These are phyloP conservation scores for Basipetospora chlamydospora DNA, from an alignment of 2,329 filamentous ascomycete species.

Conservation along the genomic window DNA sequence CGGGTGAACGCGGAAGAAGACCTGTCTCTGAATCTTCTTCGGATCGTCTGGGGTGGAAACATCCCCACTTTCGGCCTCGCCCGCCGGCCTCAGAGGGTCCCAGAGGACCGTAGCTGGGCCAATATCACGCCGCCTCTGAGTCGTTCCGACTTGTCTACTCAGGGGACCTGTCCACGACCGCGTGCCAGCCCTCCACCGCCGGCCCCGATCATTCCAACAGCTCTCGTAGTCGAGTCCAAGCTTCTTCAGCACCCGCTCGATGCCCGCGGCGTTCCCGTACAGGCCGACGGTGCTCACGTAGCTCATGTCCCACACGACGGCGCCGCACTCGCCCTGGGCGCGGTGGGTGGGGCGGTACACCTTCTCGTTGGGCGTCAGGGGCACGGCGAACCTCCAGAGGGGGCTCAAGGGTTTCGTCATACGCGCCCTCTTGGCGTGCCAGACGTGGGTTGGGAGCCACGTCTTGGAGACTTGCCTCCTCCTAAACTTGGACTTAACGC, in stretches of 20 bases:
- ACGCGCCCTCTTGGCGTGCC: slow-evolving; percentile 79
- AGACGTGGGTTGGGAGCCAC: slow-evolving; percentile 89
- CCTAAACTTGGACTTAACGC: slow-evolving; percentile 52
- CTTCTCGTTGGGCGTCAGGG: slow-evolving; percentile 77
- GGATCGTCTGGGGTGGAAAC: slow-evolving; percentile 5
- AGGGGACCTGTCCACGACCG: slow-evolving; percentile 35
- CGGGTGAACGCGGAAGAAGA: slow-evolving; percentile 69
- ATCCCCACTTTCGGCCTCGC: not conserved
- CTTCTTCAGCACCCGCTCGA: slow-evolving; percentile 51
- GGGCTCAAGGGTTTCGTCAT: slow-evolving; percentile 70
- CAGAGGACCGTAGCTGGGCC: slow-evolving; percentile 64
- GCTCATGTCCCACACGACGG: slow-evolving; percentile 83
- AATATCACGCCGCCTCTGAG: slow-evolving; percentile 35
- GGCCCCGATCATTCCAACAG: slow-evolving; percentile 46
- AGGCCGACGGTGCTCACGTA: slow-evolving; percentile 81
- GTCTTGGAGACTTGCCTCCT: slow-evolving; percentile 81
- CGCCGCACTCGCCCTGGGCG: slow-evolving; percentile 58
- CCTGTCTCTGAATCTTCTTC: slow-evolving; percentile 20
- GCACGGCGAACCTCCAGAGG: slow-evolving; percentile 82
- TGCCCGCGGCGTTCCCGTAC: slow-evolving; percentile 48
- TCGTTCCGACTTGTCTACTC: slow-evolving; percentile 18
- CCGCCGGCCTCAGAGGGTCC: slow-evolving; percentile 33
- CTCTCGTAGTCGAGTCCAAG: slow-evolving; percentile 47
- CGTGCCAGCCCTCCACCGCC: slow-evolving; percentile 51
- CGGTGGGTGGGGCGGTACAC: slow-evolving; percentile 79